Percentiles rank a stretch among this genome's conserved stretches.
Evolutionary conservation across 495 filamentous ascomycete genomes (phyloP).

Genomic region (Venustampulla echinocandica): DNA sequence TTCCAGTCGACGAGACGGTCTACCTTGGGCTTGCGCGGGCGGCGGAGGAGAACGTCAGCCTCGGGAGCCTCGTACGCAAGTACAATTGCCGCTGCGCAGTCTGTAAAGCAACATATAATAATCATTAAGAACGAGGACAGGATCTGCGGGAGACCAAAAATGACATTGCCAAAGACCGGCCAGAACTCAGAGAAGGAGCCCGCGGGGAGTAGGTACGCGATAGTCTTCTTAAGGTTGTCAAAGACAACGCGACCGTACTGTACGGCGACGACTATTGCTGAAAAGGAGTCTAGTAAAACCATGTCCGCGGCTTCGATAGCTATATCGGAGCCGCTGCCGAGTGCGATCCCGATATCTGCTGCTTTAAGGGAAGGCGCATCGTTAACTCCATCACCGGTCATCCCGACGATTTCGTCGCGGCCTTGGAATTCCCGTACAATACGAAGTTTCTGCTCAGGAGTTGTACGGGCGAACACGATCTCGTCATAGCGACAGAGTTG

Average conservation of each 20-base stretch:
- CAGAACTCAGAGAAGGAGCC: slow-evolving; percentile 63
- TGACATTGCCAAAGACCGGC: slow-evolving; percentile 60
- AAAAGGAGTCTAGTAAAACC: slow-evolving; percentile 49
- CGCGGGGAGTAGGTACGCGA: slow-evolving; percentile 50
- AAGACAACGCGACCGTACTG: slow-evolving; percentile 48
- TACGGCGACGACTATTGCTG: slow-evolving; percentile 58
- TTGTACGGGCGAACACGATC: slow-evolving; percentile 60
- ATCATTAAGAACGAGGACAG: slow-evolving; percentile 64
- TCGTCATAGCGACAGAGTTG: slow-evolving; percentile 48
- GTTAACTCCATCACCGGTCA: slow-evolving; percentile 52
- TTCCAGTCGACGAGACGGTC: slow-evolving; percentile 57
- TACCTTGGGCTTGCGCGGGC: slow-evolving; percentile 49
- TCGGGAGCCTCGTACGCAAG: slow-evolving; percentile 65
- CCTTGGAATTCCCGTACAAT: slow-evolving; percentile 60
- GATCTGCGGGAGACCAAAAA: slow-evolving; percentile 62
- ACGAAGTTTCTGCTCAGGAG: slow-evolving; percentile 64
- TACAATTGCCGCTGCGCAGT: slow-evolving; percentile 53
- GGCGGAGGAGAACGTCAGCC: slow-evolving; percentile 53
- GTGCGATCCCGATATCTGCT: slow-evolving; percentile 44
- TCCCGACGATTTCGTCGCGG: slow-evolving; percentile 31
- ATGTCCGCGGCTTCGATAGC: slow-evolving; percentile 64
- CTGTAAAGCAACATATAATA: slow-evolving; percentile 62
- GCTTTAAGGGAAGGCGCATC: slow-evolving; percentile 47
- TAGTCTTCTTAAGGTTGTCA: slow-evolving; percentile 49
- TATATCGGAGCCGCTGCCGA: slow-evolving; percentile 44